Conservation (phyloP, 352 stramenopile genomes). For the Phytophthora citricola region DNA sequence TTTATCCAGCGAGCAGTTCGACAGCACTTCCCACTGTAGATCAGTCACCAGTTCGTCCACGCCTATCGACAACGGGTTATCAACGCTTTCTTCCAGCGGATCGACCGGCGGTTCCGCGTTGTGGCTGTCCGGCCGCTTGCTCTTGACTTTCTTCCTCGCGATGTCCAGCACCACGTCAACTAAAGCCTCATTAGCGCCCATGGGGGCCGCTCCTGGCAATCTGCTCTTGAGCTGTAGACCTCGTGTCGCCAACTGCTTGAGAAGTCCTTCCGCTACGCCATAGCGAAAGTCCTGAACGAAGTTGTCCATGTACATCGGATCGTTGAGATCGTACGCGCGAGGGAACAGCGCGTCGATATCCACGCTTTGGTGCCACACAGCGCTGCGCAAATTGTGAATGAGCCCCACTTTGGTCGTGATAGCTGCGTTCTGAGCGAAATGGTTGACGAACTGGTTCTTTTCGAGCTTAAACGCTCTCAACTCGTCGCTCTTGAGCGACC, state of each 20-base stretch:
- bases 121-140: constrained; percentile 39
- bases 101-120: constrained; percentile 27
- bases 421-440: constrained; percentile 91
- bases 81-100: constrained; percentile 66
- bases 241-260: constrained; percentile 69
- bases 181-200: constrained; percentile 59
- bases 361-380: constrained; percentile 84
- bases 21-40: constrained; percentile 79
- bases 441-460: constrained; percentile 90
- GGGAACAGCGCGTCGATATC: constrained; percentile 89
- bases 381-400: constrained; percentile 80
- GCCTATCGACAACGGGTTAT: constrained; percentile 36
- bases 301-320: constrained; percentile 77
- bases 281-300: constrained; percentile 94
- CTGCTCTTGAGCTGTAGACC: constrained; percentile 31
- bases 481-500: constrained; percentile 91
- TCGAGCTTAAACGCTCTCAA: constrained; percentile 81
- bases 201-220: constrained; percentile 5
- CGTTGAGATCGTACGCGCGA: constrained; percentile 90
- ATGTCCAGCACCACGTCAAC: constrained; percentile 65
- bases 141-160: constrained; percentile 64
- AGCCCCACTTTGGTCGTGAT: constrained; percentile 94
- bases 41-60: constrained; percentile 71
- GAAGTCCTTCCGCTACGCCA: constrained; percentile 78
- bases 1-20: constrained; percentile 52